Evolutionary conservation across 768 basidiomycete genomes (phyloP).

Genomic region (Hygrocybe punicea): DNA sequence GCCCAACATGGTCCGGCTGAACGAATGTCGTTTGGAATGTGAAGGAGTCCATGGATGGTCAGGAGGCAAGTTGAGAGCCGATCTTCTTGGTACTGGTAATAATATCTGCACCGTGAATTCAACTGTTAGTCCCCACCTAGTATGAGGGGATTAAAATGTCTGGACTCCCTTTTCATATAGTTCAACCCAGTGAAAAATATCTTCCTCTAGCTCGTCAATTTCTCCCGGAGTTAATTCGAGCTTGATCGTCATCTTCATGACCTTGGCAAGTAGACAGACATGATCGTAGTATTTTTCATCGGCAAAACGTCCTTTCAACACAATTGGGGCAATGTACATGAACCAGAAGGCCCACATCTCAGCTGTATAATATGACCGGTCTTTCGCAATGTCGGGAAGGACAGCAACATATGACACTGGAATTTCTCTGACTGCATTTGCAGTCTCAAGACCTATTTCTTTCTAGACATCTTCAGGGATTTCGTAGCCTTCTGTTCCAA

Average conservation of each 20-base stretch:
- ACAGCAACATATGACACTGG: conserved; percentile 32
- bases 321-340: conserved; percentile 34
- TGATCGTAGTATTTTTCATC: conserved; percentile 36
- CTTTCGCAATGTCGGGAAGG: conserved; percentile 25
- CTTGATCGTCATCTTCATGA: conserved; percentile 36
- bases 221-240: conserved; percentile 28
- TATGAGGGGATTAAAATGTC: not conserved
- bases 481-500: conserved; percentile 26
- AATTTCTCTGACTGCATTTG: conserved; percentile 23
- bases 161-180: conserved; percentile 37
- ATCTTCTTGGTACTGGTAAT: conserved; percentile 30
- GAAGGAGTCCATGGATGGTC: conserved; percentile 34
- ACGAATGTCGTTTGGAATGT: conserved; percentile 31
- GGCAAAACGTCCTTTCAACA: conserved; percentile 33
- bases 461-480: conserved; percentile 29
- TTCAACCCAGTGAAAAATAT: conserved; percentile 35
- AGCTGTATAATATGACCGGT: conserved; percentile 29
- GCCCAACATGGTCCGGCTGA: conserved; percentile 33
- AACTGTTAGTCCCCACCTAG: not conserved
- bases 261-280: conserved; percentile 30
- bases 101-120: conserved; percentile 18
- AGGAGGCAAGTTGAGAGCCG: conserved; percentile 29
- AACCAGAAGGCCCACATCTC: conserved; percentile 41
- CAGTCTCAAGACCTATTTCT: conserved; percentile 34
- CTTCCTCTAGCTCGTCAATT: conserved; percentile 23